Evolutionary conservation across 2,329 filamentous ascomycete genomes (phyloP), one percentile per base, ranked within the genome.

Genomic region (Alternaria metachromatica): DNA sequence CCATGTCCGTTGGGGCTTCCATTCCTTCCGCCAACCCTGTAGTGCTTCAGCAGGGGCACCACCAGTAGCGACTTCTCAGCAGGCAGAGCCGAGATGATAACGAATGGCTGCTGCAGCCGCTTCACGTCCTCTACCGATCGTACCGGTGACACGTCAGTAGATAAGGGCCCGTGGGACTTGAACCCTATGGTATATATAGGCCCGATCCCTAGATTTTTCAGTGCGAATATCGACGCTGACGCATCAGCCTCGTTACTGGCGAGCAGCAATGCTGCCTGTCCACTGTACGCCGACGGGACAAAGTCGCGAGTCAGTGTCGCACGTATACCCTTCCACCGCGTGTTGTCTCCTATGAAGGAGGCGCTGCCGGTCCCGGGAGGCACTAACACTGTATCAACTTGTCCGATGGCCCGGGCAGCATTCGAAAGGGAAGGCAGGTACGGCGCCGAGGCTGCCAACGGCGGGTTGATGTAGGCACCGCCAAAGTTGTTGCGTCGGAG

Each of bases 151-250:
- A 93, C 86, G 43, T 89, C 89, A 3, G 84, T 83, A 5, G 89
- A 87, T n/a, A 94, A 83, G 1, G 87, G 82, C 71, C 72, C 86
- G 75, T 66, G 88, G 80, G 65, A 73, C 73, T 88, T 89, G 82
- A 96, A 96, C 1, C 93, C 93, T 48, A 95, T 92, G 0, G 92
- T 95, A 79, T 94, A 94, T 43, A 96, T 91, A 60, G 92, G 91
- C 37, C 90, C 89, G 55, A 95, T 89, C 57, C 88, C 89, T 26
- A 96, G 85, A 43, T 90, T 92, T 70, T 89, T 89, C 63, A 96
- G 83, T 0, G 93, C 93, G 72, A 92, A 96, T 65, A 96, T 90
- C 2, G 90, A 88, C 1, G 92, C 90, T 2, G 92, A 90, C 5
- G 93, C 93, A 69, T 95, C 92, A 60, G 92, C 89, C 45, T 91